Conservation (phyloP, 768 basidiomycete species). For the Lactarius psammicola region DNA sequence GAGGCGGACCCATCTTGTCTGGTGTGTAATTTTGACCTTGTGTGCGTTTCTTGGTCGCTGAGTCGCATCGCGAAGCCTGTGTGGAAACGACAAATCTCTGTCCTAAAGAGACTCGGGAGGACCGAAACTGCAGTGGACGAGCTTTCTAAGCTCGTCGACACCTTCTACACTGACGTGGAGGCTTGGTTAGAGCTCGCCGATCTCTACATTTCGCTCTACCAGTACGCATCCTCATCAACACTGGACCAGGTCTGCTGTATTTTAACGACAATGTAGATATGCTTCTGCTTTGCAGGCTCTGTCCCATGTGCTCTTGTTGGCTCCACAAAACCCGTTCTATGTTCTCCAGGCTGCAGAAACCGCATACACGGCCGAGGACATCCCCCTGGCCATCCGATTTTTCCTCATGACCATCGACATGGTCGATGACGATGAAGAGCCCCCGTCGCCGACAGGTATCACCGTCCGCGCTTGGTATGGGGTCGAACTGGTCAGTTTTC, state of each 20-base stretch:
- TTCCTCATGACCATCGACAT: constrained; percentile 80
- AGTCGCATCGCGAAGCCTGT: constrained; percentile 44
- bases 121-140: constrained; percentile 67
- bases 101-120: constrained; percentile 61
- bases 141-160: constrained; percentile 73
- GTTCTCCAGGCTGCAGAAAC: constrained; percentile 86
- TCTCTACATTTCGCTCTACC: constrained; percentile 69
- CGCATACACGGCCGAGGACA: constrained; percentile 74
- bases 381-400: constrained; percentile 74
- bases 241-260: not conserved
- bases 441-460: constrained; percentile 49
- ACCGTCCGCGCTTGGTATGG: constrained; percentile 80
- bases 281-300: constrained; percentile 68
- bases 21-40: constrained; percentile 46
- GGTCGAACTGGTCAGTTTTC: constrained; percentile 63
- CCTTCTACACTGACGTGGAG: constrained; percentile 84
- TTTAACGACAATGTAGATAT: constrained; percentile 50
- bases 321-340: constrained; percentile 84
- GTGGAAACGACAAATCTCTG: constrained; percentile 81
- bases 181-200: constrained; percentile 87
- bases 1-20: constrained; percentile 65
- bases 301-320: constrained; percentile 76
- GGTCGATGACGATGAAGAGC: constrained; percentile 55
- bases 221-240: constrained; percentile 47
- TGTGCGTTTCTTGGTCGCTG: not conserved